phyloP scores from a whole-genome alignment of 179 eudicot species.

The Gypsophila paniculata region DNA sequence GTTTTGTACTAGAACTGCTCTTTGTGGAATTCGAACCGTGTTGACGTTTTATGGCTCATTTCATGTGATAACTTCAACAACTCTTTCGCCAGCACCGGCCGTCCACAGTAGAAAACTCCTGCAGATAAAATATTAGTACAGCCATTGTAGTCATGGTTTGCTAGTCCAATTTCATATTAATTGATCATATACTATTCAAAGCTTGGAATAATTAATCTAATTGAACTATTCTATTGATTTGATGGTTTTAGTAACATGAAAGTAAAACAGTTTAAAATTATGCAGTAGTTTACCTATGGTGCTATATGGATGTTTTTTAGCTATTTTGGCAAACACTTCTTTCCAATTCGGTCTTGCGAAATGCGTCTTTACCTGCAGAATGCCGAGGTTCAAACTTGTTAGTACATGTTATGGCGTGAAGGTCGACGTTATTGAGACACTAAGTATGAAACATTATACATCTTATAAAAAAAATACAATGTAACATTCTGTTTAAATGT shows the following conservation, averaged over 20 bases:
- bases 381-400: neutral
- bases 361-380: conserved; percentile 92
- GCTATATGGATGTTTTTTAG: conserved; percentile 64
- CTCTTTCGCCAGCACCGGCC: conserved; percentile 80
- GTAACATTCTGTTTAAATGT: neutral
- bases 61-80: conserved; percentile 70
- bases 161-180: too few species aligned
- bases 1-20: conserved; percentile 53
- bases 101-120: conserved; percentile 97
- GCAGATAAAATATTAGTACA: conserved; percentile 28
- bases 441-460: neutral
- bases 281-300: conserved; percentile 59
- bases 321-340: conserved; percentile 78
- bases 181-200: too few species aligned
- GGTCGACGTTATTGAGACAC: neutral
- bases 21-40: conserved; percentile 90
- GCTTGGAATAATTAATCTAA: conserved; percentile 11
- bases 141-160: too few species aligned
- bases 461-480: neutral
- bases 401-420: neutral
- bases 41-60: conserved; percentile 67
- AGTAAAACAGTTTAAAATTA: neutral
- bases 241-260: neutral
- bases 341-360: conserved; percentile 94
- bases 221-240: neutral